Base-by-base conservation (phyloP, 176 grass and related monocot species). In the Aegilops sharonensis region DNA sequence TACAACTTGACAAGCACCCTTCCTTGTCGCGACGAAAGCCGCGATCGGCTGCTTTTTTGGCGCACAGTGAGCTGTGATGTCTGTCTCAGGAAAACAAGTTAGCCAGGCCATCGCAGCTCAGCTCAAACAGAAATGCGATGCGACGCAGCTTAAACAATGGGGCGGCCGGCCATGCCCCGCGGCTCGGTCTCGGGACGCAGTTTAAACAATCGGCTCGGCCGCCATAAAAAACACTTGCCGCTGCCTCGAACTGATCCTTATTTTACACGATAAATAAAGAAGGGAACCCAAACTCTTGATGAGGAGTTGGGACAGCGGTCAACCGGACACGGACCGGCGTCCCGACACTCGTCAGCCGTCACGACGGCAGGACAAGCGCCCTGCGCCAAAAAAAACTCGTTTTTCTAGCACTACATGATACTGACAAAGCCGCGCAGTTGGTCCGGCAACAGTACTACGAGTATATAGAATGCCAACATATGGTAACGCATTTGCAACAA, bases 301-400 rank as follows among this genome's bases (percentile, higher is more conserved):
- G 2, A 6, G 50, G 12, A 4, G 47, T 9, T 81, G 40, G 63
- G 82, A 57, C 86, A 78, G 1, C 9, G 78, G 82, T 85, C 90
- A 91, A 78, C 83, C 39, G 39, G 74, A 24, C 45, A 75, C 59
- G 67, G 74, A 84, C 35, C 75, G 8, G 42, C 24, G 62, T 56
- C 77, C 62, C 78, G 72, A 75, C 85, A 85, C 77, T 90, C 81
- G 89, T 84, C 80, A 73, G 64, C 90, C 82, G 89, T 74, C 81
- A 48, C 17, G 50, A 81, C 60, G 68, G 68, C 24, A 62, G 5
- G 31, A 23, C 75, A 84, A 75, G 76, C 73, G 68, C 81, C 81
- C 80, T 42, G 42, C 7, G 47, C 75, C 85, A 80, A 34, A 64
- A 24, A 72, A 63, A 27, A 36, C 27, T 62, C 15, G 52, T 63